Base-by-base conservation (phyloP, 441 rosid species). In the Flueggea neowawraea region DNA sequence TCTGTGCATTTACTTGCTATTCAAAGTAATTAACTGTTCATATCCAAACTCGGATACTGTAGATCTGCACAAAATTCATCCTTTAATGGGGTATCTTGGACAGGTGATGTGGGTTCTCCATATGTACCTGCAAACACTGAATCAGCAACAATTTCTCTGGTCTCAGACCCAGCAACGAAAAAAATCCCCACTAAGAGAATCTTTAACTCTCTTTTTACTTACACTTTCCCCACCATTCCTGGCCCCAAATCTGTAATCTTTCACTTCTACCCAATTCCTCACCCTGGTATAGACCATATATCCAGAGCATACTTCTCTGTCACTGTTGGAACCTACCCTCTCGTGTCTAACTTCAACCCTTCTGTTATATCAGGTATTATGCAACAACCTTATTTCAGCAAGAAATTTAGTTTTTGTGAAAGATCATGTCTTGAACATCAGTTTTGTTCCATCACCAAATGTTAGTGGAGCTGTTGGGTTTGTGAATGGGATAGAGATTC, bases 211-310 rank as follows among this genome's bases (percentile, higher is more conserved):
- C 10, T 6, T 43, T 43, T 43, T 11, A 43, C 45, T 11, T 43
- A 6, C 45, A 6, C 45, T 43, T 43, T 43, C 45, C 45, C 45
- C 45, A 43, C 45, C 10, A 43, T 0, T 32, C 45, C 45, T 43
- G 78, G 72, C 54, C 67, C 22, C 55, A 72, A 67, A 28, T 68
- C 53, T 61, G 45, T 79, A 8, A 65, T 72, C 9, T 52, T 75
- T 14, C 58, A 73, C 63, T 75, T 79, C 62, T 59, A 67, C 32
- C 76, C 63, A 6, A 36, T 22, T 32, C 16, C 63, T 2, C 64
- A 77, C 15, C 39, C 45, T 32, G 59, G 57, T 22, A 9, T 1
- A 43, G 12, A 57, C 47, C 11, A 28, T 16, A 12, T 33, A 4
- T 55, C 6, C 4, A 52, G 48, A 6, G 70, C 64, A 15, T 47